Base-by-base conservation (phyloP, 805 yeast species). In the Pichia cabralensis region DNA sequence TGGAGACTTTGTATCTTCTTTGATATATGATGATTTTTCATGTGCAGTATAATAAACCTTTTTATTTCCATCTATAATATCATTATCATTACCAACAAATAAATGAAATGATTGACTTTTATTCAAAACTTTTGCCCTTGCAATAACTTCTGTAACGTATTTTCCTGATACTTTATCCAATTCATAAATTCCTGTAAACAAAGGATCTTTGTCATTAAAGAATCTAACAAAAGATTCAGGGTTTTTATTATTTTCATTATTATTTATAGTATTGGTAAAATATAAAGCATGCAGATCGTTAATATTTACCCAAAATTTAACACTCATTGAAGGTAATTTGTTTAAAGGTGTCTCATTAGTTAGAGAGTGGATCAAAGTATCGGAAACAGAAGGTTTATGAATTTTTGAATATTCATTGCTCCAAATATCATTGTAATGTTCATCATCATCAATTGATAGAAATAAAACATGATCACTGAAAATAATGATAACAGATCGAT, bases 61-160 rank as follows among this genome's bases (percentile, higher is more conserved):
- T 21, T 27, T 35, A 8, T 19, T n/a, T 23, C 65, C 48, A 14
- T 28, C 32, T 39, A 27, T 38, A 3, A 22, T 22, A 5, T 33
- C 39, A n/a, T 38, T 31, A 4, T 27, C 20, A 16, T 41, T 46
- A 3, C 72, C 62, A 44, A 69, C 74, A 64, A 89, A 89, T 22
- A 89, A 59, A 59, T 88, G 96, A 58, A 88, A 85, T 3, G 95
- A 88, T 31, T 85, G 80, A 2, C 76, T 70, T 49, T 89, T 88
- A 50, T 75, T 74, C 35, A 88, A 62, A 15, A 84, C 69, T 41
- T 73, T 74, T 0, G 94, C 80, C 52, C 82, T 79, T 39, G 76
- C 72, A 6, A 79, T 51, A 24, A 76, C 58, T 33, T 73, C 75
- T 22, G 78, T 65, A 25, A 80, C 64, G 34, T 65, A 66, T 17